phyloP scores from a whole-genome alignment of 2,329 filamentous ascomycete genomes.

The Berkeleyomyces rouxiae region DNA sequence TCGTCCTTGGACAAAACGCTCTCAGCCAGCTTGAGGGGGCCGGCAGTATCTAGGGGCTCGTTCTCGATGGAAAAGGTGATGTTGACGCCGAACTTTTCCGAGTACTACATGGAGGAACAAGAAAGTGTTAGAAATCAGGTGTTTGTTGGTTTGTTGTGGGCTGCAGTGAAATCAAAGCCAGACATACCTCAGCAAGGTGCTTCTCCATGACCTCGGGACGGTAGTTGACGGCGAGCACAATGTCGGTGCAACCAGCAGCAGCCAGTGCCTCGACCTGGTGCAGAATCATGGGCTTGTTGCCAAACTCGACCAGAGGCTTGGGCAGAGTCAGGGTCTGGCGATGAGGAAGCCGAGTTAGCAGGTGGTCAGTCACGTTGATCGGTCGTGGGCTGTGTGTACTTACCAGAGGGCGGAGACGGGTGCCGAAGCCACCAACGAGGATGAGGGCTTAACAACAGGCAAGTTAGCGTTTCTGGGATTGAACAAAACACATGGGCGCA shows the following conservation, averaged over 20 bases:
- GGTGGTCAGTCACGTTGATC: background rate
- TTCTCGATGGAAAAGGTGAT: slow-evolving; percentile 96
- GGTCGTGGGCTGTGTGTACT: slow-evolving; percentile 19
- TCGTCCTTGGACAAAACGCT: slow-evolving; percentile 85
- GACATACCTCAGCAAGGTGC: slow-evolving; percentile 66
- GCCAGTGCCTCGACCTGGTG: slow-evolving; percentile 95
- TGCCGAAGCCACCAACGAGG: slow-evolving; percentile 98
- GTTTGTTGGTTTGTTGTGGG: no score
- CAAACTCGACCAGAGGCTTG: slow-evolving; percentile 91
- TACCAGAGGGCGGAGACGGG: slow-evolving; percentile 90
- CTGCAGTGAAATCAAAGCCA: background rate
- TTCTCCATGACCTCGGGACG: slow-evolving; percentile 95
- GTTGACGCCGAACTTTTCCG: slow-evolving; percentile 79
- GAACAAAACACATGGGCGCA: background rate
- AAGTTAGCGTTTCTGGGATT: background rate
- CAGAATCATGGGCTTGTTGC: slow-evolving; percentile 97
- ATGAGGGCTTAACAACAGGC: slow-evolving; percentile 55
- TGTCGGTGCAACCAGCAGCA: slow-evolving; percentile 85
- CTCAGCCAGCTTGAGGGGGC: slow-evolving; percentile 89
- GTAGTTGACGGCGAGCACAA: slow-evolving; percentile 97
- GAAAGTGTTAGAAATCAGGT: slow-evolving; percentile 9
- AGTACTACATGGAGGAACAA: slow-evolving; percentile 42
- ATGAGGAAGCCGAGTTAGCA: slow-evolving; percentile 12
- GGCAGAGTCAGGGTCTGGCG: slow-evolving; percentile 81
- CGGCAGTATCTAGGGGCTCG: slow-evolving; percentile 87